Evolutionary conservation across 441 rosid genomes (phyloP), one percentile per base, ranked within the genome.

Genomic region (Biscutella laevigata): DNA sequence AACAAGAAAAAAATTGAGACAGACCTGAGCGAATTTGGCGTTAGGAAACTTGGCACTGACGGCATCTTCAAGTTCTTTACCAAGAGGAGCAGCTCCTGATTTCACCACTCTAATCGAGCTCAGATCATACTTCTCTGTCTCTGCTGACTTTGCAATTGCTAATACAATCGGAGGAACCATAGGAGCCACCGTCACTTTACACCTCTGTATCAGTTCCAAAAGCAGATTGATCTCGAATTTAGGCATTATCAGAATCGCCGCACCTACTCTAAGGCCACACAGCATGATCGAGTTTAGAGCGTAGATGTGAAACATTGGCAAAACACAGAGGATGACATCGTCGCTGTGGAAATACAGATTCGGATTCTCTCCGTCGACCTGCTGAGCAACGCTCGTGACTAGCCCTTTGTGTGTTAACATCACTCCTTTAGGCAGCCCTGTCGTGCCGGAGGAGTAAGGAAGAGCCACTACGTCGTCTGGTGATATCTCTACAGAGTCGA

Each of bases 351-450:
- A 74, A 14, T 73, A 73, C 22, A 78, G 66, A 37, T 78, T 78
- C 5, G 83, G 80, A 12, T 78, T 78, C n/a, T 79, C 81, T 2
- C 84, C 84, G 42, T 79, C 84, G 20, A 79, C 79, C 47, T 79
- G 84, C 53, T 79, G 84, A 1, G 77, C 81, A 2, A 79, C 71
- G 59, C 81, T 76, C 1, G 81, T 79, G 44, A 79, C 61, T 0
- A 79, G 59, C 0, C 84, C 76, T 33, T 74, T 74, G 70, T 79
- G 84, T 0, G 76, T 79, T 4, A 79, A 34, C 81, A 79, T 79
- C 66, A 79, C 84, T 41, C 84, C 84, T 54, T 79, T 79, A 0
- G 84, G 84, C 0, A 79, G 11, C 5, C 84, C 84, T 2, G 81
- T 79, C 4, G 84, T 79, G 0, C 84, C 84, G 3, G 84, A 79